These are phyloP conservation scores for Leccinum olivaceopallidum DNA, from an alignment of 768 basidiomycete species.

Conservation along the genomic window DNA sequence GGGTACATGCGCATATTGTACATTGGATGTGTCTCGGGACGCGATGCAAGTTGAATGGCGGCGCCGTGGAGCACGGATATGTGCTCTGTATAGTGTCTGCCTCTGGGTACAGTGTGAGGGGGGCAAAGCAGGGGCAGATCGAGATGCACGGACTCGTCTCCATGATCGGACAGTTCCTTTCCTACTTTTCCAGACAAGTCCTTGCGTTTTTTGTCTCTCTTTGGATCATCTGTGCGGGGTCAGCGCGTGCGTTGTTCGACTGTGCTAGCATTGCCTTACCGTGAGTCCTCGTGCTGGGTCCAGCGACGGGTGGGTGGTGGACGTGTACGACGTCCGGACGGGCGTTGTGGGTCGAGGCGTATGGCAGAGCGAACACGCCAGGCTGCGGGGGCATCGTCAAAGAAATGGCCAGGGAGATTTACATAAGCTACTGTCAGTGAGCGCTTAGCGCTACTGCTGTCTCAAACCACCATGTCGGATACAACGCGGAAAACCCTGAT, in stretches of 20 bases:
- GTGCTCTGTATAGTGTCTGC: conserved; percentile 61
- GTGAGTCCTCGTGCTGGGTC: conserved; percentile 43
- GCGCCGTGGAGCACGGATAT: conserved; percentile 36
- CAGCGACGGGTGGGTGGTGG: conserved; percentile 42
- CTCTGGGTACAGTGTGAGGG: conserved; percentile 39
- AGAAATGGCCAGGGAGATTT: background rate
- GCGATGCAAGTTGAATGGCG: no score
- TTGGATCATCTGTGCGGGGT: conserved; percentile 40
- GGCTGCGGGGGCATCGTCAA: conserved; percentile 64
- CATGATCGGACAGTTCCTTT: conserved; percentile 71
- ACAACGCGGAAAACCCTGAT: no score
- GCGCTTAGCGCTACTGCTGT: no score
- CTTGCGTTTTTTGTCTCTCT: conserved; percentile 68
- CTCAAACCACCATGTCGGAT: no score
- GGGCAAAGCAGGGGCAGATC: conserved; percentile 3
- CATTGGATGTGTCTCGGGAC: no score
- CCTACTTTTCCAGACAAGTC: conserved; percentile 69
- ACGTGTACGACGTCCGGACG: conserved; percentile 39
- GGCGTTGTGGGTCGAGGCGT: conserved; percentile 48
- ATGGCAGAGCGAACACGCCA: conserved; percentile 65
- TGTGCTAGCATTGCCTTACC: conserved; percentile 25
- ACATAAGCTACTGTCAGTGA: no score
- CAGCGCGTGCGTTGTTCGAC: conserved; percentile 28
- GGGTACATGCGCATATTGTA: no score
- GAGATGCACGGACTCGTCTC: conserved; percentile 64